Evolutionary conservation across 805 yeast genomes (phyloP), one percentile per base, ranked within the genome.

Genomic region (Candida maltosa): DNA sequence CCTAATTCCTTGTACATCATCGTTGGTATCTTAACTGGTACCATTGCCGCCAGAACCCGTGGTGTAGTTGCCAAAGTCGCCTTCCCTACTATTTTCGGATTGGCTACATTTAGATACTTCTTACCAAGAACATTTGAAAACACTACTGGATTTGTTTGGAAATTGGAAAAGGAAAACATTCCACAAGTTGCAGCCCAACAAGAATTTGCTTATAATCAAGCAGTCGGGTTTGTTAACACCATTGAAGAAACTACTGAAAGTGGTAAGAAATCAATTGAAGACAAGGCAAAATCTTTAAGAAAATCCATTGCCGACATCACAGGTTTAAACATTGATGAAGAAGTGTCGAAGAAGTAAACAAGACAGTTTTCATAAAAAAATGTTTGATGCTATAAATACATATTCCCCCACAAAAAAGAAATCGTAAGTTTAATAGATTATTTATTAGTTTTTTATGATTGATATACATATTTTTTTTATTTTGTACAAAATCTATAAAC

Each of bases 101-200:
- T 73, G 19, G 72, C 64, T 5, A 78, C 91, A 1, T 85, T 87
- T 62, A 75, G 67, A 40, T 70, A 75, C 54, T 80, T 84, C 47
- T 69, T 86, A 48, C 96, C 96, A 12, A 60, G 70, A 33, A 87
- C 96, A 0, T 85, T 75, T 48, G 49, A 51, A 27, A 85, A 83
- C 55, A 76, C 86, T 6, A 60, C 73, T 10, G 56, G 62, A 5
- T 76, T 80, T 48, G 60, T 73, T 3, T 79, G 86, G 77, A 60
- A 64, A 36, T 65, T 76, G 41, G 93, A 87, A 56, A 61, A 76
- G 52, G 58, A 70, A 17, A 65, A 70, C 36, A 58, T 80, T 29
- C 94, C 95, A 4, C 68, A 65, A 26, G 54, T 87, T 23, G 87
- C 89, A 10, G 55, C 70, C 29, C 73, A 73, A 37, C 95, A 87